Base-by-base conservation (phyloP, 1,139 yeast species). In the Suhomyces wounanorum region DNA sequence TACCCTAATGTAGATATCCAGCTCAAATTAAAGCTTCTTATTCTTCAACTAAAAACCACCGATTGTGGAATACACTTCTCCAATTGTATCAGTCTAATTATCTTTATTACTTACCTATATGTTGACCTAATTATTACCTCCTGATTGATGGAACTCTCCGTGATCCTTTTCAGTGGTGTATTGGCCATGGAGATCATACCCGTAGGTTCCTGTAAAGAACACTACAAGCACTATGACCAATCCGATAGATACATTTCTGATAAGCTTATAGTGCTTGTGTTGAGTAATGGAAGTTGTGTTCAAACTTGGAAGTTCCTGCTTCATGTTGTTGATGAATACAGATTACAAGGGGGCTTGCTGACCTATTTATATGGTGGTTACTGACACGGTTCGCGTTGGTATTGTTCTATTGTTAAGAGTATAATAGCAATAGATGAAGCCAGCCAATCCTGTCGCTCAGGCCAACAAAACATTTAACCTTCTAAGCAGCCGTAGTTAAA, bases 171-270 rank as follows among this genome's bases (percentile, higher is more conserved):
- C n/a, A 23, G 37, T 28, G 30, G 33, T 25, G 44, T 52, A 52
- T 21, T 50, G 44, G 14, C 51, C 55, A 28, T 47, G 52, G 21
- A 47, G 33, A 17, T 49, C 47, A 49, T 55, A 54, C n/a, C 56
- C 55, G 48, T 50, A 49, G n/a, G 53, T 49, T 13, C 56, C 57
- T 23, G 55, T 51, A 25, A 55, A 28, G 48, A 42, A 50, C 17
- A 55, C 45, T 13, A 51, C 48, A 16, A 54, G 36, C 8, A 49
- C 16, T 17, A 50, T 51, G 7, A 51, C 42, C 8, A 46, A 40
- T 9, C 48, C 52, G 28, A 52, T 50, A 9, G 43, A 39, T 7
- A 47, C 43, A 49, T 50, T 50, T 43, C 55, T 47, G 44, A 52
- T 48, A 40, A 48, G 44, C 52, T 52, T 52, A 48, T 44, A 47